A percentile compares a stretch with the other conserved stretches of the same genome.
Evolutionary conservation across 148 eudicot genomes (phyloP).

Genomic region (Vaccinium darrowii): DNA sequence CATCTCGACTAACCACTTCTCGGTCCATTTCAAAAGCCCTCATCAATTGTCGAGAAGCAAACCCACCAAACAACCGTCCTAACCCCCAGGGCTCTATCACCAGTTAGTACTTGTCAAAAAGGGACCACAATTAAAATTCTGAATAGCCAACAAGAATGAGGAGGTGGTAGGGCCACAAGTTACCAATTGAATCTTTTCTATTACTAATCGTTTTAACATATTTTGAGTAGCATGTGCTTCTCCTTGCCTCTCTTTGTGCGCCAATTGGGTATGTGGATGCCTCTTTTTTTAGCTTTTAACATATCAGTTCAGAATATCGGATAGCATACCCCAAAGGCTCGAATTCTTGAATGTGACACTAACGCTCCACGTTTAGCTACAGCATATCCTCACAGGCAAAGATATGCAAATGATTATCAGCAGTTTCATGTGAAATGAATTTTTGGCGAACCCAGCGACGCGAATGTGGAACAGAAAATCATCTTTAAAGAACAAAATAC

Average conservation of each 20-base stretch:
- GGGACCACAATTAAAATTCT: too few species aligned
- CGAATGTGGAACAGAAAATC: not conserved
- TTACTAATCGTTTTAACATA: not conserved
- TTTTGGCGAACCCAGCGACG: not conserved
- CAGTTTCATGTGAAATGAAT: not conserved
- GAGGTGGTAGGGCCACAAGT: not conserved
- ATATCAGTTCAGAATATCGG: not conserved
- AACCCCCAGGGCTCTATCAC: too few species aligned
- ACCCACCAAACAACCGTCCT: too few species aligned
- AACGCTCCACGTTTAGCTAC: not conserved
- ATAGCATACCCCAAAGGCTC: not conserved
- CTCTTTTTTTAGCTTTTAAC: not conserved
- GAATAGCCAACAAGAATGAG: not conserved
- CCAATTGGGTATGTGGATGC: not conserved
- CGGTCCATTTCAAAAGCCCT: too few species aligned
- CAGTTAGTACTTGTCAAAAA: not conserved
- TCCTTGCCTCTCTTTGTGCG: not conserved
- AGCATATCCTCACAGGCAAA: not conserved
- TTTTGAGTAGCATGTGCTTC: not conserved
- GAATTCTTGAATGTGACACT: not conserved
- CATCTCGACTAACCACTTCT: too few species aligned
- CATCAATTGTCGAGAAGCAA: too few species aligned
- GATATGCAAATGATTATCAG: not conserved
- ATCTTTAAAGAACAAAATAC: not conserved
- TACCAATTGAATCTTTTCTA: not conserved